phyloP scores from a whole-genome alignment of 2,329 filamentous ascomycete genomes.

The Fusarium sp. region DNA sequence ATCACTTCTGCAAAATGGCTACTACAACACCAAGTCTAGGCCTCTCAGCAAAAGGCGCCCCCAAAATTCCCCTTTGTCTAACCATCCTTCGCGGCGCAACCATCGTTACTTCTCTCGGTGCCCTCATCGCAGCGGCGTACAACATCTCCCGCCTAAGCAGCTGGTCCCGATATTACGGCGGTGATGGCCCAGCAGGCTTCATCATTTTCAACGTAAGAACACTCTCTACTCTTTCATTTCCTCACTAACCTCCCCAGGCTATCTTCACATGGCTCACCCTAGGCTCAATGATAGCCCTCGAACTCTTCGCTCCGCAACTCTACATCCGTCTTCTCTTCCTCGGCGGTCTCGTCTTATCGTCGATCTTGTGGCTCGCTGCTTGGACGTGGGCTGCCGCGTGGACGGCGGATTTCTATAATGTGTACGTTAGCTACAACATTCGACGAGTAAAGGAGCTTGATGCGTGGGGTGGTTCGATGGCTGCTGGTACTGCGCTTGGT shows the following conservation, averaged over 20 bases:
- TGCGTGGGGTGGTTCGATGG: conserved; percentile 47
- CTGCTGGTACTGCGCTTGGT: conserved; percentile 56
- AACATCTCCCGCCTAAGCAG: conserved; percentile 52
- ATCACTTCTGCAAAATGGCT: conserved; percentile 12
- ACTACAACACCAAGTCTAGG: conserved; percentile 38
- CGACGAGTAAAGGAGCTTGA: conserved; percentile 36
- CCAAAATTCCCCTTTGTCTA: conserved; percentile 53
- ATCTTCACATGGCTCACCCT: conserved; percentile 57
- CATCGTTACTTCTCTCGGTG: conserved; percentile 54
- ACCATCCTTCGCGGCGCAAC: conserved; percentile 54
- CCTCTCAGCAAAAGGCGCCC: conserved; percentile 53
- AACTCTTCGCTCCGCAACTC: conserved; percentile 51
- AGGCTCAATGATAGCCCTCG: conserved; percentile 52
- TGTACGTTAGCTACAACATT: conserved; percentile 36
- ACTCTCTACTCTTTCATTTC: conserved; percentile 31
- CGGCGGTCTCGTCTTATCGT: conserved; percentile 51
- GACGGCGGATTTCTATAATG: conserved; percentile 46
- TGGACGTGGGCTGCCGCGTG: conserved; percentile 54
- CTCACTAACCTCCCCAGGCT: conserved; percentile 46
- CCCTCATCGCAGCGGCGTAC: conserved; percentile 57
- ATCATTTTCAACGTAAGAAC: conserved; percentile 60
- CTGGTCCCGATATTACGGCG: conserved; percentile 36
- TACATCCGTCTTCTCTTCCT: conserved; percentile 53
- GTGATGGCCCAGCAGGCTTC: conserved; percentile 55
- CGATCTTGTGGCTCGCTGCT: conserved; percentile 58